Percentiles rank a stretch among this genome's conserved stretches.
phyloP scores from a whole-genome alignment of 768 basidiomycete species.

The Podaxis carcinomalis region DNA sequence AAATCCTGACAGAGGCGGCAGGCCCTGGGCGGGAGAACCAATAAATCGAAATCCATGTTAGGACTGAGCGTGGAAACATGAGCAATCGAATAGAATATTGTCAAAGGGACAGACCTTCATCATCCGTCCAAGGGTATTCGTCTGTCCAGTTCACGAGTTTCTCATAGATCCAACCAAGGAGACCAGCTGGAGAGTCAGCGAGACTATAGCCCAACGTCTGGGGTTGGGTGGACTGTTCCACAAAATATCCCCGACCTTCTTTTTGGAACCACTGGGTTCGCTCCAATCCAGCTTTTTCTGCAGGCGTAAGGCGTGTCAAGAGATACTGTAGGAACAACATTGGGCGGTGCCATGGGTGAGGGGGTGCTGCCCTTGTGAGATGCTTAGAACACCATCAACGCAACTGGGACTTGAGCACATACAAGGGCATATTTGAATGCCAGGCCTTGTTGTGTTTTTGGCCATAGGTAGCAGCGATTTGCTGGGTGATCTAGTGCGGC shows the following conservation, averaged over 20 bases:
- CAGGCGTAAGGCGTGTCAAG: conserved; percentile 22
- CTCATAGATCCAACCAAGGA: conserved; percentile 51
- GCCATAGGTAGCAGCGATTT: conserved; percentile 26
- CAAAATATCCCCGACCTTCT: conserved; percentile 32
- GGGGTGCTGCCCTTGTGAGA: conserved; percentile 14
- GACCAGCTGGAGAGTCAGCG: conserved; percentile 52
- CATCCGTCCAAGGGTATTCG: conserved; percentile 50
- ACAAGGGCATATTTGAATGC: conserved; percentile 48
- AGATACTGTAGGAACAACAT: conserved; percentile 22
- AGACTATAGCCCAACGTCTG: conserved; percentile 53
- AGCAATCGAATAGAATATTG: neutral
- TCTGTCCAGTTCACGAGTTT: conserved; percentile 45
- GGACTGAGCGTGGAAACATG: conserved; percentile 26
- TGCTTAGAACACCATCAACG: neutral
- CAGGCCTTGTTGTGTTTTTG: conserved; percentile 42
- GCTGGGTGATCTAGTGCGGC: conserved; percentile 21
- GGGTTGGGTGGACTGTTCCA: conserved; percentile 40
- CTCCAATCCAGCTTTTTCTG: conserved; percentile 30
- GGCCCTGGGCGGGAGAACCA: conserved; percentile 58
- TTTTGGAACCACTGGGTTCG: conserved; percentile 23
- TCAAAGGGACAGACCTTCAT: conserved; percentile 34
- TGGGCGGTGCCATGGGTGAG: conserved; percentile 20
- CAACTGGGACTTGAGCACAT: conserved; percentile 12
- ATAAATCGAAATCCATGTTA: conserved; percentile 58
- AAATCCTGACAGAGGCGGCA: conserved; percentile 52